Evolutionary conservation across 257 asterid species (phyloP), one percentile per base, ranked within the genome.

Genomic region (Solanum neorickii): DNA sequence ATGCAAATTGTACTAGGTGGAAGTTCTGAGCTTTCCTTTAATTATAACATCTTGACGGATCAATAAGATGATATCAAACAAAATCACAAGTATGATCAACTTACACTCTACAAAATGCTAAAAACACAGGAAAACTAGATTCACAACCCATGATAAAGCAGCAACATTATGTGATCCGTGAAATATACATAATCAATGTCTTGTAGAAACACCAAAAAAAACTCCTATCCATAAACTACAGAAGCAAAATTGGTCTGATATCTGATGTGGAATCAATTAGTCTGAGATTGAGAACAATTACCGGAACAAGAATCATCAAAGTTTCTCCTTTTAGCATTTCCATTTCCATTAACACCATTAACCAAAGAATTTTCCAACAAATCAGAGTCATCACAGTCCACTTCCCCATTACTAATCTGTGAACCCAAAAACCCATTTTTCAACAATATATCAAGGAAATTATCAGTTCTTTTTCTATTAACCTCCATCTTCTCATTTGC

Each of bases 401-500:
- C 47, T 75, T 62, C 44, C 33, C 14, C 83, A 68, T 10, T 85
- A 25, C 59, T 77, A 73, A 69, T 83, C 70, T 3, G 91, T 77
- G 47, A 39, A 60, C 88, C 87, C 11, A 73, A 78, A 90, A 93
- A 97, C 23, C 96, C 96, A 66, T 90, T 91, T 66, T 90, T 94
- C 80, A 88, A 47, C 90, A 97, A 87, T 65, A 91, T 92, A 60
- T 88, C 87, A 78, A 52, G 73, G 77, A 97, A 97, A 82, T 21
- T 59, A 90, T 95, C 97, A 39, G 97, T 91, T 82, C 99, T 91
- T 69, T 86, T 94, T 93, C 94, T 92, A 87, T 97, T 96, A 76
- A 92, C 90, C 87, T 83, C 95, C 99, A 97, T 96, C 88, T 96
- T 97, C 87, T 91, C 98, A 91, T 97, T 97, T 42, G 99, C 99